phyloP scores from a whole-genome alignment of 257 asterid species.

The Solanum microdontum region DNA sequence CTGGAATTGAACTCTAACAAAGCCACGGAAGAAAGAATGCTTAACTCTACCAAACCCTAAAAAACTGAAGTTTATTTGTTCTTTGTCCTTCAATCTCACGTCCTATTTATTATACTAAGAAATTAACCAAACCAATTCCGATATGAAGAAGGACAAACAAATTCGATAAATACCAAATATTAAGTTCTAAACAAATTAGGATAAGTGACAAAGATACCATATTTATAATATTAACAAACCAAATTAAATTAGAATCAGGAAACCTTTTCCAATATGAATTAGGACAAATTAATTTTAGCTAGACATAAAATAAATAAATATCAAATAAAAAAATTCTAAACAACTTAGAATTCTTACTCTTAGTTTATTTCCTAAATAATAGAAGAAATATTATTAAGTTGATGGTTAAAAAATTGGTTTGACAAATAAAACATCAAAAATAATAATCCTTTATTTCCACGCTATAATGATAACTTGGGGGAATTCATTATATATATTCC shows the following conservation, averaged over 20 bases:
- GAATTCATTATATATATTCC: neutral
- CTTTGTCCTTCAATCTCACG: neutral
- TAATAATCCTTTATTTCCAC: neutral
- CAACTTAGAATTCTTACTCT: neutral
- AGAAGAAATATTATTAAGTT: neutral
- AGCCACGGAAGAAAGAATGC: neutral
- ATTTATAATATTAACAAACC: neutral
- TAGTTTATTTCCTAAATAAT: neutral
- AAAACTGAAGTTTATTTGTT: neutral
- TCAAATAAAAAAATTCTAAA: neutral
- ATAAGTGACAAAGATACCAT: too few species aligned
- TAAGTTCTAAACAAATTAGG: too few species aligned
- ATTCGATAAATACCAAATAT: too few species aligned
- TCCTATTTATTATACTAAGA: neutral
- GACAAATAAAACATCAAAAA: neutral
- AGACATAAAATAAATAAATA: too few species aligned
- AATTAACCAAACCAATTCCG: neutral
- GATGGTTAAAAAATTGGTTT: neutral
- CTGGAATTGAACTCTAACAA: slow-evolving; percentile 26
- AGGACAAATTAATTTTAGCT: neutral
- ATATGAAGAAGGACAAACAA: too few species aligned
- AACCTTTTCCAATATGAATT: neutral
- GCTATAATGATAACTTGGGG: neutral
- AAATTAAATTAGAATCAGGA: neutral
- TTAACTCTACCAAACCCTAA: neutral